Base-by-base conservation (phyloP, 106 monocot genomes). In the Phalaenopsis aphrodite region DNA sequence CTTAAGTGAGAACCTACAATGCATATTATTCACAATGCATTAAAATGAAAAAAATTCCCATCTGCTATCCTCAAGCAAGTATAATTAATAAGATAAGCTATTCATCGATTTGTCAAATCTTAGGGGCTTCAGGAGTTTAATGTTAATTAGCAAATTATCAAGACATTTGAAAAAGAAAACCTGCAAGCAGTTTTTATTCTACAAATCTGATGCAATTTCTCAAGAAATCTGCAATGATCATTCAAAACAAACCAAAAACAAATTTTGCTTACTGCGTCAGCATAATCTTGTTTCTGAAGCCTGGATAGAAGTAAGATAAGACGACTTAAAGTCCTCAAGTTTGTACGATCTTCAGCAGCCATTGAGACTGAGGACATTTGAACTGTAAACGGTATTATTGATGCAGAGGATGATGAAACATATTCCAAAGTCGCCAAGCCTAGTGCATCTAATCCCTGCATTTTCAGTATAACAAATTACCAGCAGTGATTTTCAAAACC, bases 401-500 rank as follows among this genome's bases (percentile, higher is more conserved):
- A 88, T 85, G 92, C 79, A 88, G 89, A 88, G 45, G 79, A 68
- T 56, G 83, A 85, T 67, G 89, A 79, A 16, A 88, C 58, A 58
- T 85, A 85, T 47, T 86, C 87, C 82, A 97, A 41, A 3, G 89
- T 85, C 9, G 88, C 98, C 56, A 93, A 78, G 30, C 89, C 88
- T 80, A 99, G 91, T 75, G 98, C 94, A 99, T 99, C 98, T 43
- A 94, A 82, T 82, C 98, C 98, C 98, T 94, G 78, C 56, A 81
- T 74, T 74, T 74, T 64, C 64, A 64, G 21, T 23, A 64, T 64
- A 23, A 21, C 64, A 64, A 21, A 9, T 64, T 64, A 64, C 21
- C 64, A 8, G 64, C n/a, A 64, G n/a, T 52, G 12, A 52, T 64
- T 64, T 23, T 64, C 64, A 64, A 64, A n/a, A 24, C 64, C 24